Base-by-base conservation (phyloP, 1,284 basidiomycete genomes). In the Stereum hirsutum region DNA sequence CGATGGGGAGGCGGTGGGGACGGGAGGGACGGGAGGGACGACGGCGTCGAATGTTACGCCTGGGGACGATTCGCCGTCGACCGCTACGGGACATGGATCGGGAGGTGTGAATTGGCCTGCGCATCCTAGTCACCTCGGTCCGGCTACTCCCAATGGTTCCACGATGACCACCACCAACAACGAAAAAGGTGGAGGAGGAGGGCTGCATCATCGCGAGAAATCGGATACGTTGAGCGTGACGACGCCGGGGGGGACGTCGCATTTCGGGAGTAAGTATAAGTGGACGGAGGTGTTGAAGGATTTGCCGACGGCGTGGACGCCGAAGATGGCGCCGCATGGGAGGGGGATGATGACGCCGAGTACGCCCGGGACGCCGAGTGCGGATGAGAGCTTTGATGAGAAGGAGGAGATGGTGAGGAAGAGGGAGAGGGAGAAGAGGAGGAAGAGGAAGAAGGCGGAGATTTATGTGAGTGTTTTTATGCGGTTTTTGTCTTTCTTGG, bases 361-460 rank as follows among this genome's bases (percentile, higher is more conserved):
- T 35, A 51, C 55, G 11, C 56, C 56, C 1, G 53, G 55, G 37
- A 57, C 52, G 33, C 54, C 54, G 23, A 46, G 41, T 26, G 53
- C 59, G 45, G 40, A 39, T 17, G 30, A 14, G 35, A 19, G 30
- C 8, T 17, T 19, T 20, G 26, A 17, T 12, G 25, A 24, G 24
- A 25, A 43, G n/a, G 41, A 47, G 42, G 64, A 67, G 42, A 67
- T 62, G 46, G 63, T 69, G 52, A 57, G 60, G 31, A 56, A 57
- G 46, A 55, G 61, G 46, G 64, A 65, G 43, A 71, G 70, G 50
- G 69, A 74, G 58, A 72, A 73, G 52, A 72, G 69, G 48, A 69
- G 70, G 52, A 84, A 81, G 61, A 69, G 84, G 54, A 85, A 78
- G 64, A 82, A 82, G 61, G 80, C 84, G 10, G 81, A 89, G 60